Conservation (phyloP, 768 basidiomycete genomes). For the Xerocomellus dryophilus region DNA sequence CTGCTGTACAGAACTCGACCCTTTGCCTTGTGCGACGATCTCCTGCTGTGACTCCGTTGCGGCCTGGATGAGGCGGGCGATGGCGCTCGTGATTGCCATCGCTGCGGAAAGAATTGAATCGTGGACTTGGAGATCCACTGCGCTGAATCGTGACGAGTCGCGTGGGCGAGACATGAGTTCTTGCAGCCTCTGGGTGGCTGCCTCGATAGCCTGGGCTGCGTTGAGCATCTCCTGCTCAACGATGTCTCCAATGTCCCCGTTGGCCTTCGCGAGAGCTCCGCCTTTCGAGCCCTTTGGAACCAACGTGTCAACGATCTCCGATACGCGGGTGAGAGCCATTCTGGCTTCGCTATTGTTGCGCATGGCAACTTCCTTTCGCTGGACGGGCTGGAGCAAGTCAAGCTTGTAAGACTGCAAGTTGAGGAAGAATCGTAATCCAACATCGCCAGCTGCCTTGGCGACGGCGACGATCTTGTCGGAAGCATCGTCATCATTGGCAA, state of each 20-base stretch:
- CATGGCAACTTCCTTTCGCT: conserved; percentile 83
- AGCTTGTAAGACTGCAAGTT: conserved; percentile 96
- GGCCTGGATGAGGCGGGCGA: conserved; percentile 90
- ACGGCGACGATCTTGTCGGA: conserved; percentile 84
- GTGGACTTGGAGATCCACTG: conserved; percentile 94
- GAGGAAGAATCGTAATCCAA: conserved; percentile 88
- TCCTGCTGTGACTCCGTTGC: conserved; percentile 98
- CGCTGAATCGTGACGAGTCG: conserved; percentile 82
- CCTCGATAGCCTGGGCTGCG: conserved; percentile 90
- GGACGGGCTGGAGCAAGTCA: conserved; percentile 66
- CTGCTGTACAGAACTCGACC: conserved; percentile 87
- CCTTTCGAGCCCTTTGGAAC: conserved; percentile 80
- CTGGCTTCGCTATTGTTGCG: conserved; percentile 87
- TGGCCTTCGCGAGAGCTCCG: conserved; percentile 66
- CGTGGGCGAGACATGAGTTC: conserved; percentile 89
- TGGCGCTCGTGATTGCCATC: conserved; percentile 93
- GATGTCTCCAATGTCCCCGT: conserved; percentile 92
- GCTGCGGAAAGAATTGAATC: conserved; percentile 94
- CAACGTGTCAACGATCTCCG: conserved; percentile 81
- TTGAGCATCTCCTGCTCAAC: conserved; percentile 96
- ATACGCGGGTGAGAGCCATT: conserved; percentile 76
- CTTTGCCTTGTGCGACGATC: conserved; percentile 93
- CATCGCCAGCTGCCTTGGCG: conserved; percentile 84
- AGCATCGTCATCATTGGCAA: conserved; percentile 87
- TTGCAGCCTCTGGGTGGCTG: conserved; percentile 85